Conservation (phyloP, 495 filamentous ascomycete genomes). For the Staphylotrichum longicolle region DNA sequence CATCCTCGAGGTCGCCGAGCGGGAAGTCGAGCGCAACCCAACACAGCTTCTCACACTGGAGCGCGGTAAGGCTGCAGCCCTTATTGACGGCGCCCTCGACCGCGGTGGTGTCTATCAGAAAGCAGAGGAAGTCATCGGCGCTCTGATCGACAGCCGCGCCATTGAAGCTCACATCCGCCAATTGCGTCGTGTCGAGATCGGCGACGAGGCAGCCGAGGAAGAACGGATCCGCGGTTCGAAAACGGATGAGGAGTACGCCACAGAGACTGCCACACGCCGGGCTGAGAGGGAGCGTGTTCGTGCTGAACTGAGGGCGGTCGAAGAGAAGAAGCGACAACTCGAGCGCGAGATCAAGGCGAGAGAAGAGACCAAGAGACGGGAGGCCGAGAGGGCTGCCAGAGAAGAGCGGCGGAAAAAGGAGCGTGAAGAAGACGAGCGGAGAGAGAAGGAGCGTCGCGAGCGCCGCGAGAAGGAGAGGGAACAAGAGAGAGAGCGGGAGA, state of each 20-base stretch:
- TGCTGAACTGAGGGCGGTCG: slow-evolving; percentile 60
- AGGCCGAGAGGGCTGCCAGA: slow-evolving; percentile 58
- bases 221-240: slow-evolving; percentile 71
- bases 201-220: slow-evolving; percentile 64
- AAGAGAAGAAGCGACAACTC: slow-evolving; percentile 65
- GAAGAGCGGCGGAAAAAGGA: slow-evolving; percentile 59
- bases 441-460: slow-evolving; percentile 55
- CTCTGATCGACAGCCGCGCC: slow-evolving; percentile 62
- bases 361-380: slow-evolving; percentile 51
- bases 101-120: slow-evolving; percentile 76
- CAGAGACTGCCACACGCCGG: slow-evolving; percentile 63
- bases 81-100: slow-evolving; percentile 85
- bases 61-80: slow-evolving; percentile 71
- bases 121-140: slow-evolving; percentile 64
- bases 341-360: slow-evolving; percentile 64
- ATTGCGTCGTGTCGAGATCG: slow-evolving; percentile 69
- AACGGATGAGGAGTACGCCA: slow-evolving; percentile 78
- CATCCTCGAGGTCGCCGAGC: slow-evolving; percentile 69
- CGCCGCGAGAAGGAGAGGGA: slow-evolving; percentile 57
- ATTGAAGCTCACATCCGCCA: slow-evolving; percentile 68
- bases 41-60: slow-evolving; percentile 69
- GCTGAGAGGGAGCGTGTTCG: slow-evolving; percentile 63
- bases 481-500: slow-evolving; percentile 56
- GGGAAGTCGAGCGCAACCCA: slow-evolving; percentile 79
- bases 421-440: slow-evolving; percentile 58